These are phyloP conservation scores for Stylosanthes scabra DNA, from an alignment of 331 rosid genomes.

Conservation along the genomic window DNA sequence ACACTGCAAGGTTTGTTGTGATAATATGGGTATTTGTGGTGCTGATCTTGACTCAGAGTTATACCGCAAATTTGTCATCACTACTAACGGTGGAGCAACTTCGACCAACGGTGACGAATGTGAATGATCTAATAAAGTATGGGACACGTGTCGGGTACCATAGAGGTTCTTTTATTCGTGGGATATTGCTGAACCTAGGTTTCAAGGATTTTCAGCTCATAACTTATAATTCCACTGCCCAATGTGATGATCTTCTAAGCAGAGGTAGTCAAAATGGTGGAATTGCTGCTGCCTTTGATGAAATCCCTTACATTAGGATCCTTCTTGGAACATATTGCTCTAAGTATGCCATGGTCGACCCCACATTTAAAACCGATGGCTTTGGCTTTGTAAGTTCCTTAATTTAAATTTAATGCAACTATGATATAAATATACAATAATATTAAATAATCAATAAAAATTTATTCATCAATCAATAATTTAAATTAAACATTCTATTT, in stretches of 20 bases:
- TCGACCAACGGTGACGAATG: slow-evolving; percentile 37
- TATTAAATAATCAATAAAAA: no score
- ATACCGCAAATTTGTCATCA: slow-evolving; percentile 48
- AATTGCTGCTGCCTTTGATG: slow-evolving; percentile 53
- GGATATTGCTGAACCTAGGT: slow-evolving; percentile 31
- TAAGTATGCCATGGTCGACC: slow-evolving; percentile 44
- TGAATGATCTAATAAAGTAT: slow-evolving; percentile 26
- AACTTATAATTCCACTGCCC: not conserved
- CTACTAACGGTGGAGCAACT: slow-evolving; percentile 47
- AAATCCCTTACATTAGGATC: slow-evolving; percentile 45
- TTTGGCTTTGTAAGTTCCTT: slow-evolving; percentile 32
- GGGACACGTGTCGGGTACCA: slow-evolving; percentile 43
- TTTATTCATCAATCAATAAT: no score
- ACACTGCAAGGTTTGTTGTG: slow-evolving; percentile 55
- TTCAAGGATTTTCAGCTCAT: slow-evolving; percentile 37
- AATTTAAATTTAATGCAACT: no score
- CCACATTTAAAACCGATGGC: slow-evolving; percentile 40
- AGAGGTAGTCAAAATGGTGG: slow-evolving; percentile 47
- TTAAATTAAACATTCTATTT: no score
- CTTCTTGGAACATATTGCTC: slow-evolving; percentile 48
- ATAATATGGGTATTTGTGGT: slow-evolving; percentile 56
- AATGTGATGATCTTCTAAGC: slow-evolving; percentile 33
- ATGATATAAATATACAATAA: no score
- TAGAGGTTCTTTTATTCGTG: slow-evolving; percentile 29
- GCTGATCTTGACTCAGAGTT: slow-evolving; percentile 44